Conservation (phyloP, 176 grass and related monocot genomes). For the Stipa capillata region DNA sequence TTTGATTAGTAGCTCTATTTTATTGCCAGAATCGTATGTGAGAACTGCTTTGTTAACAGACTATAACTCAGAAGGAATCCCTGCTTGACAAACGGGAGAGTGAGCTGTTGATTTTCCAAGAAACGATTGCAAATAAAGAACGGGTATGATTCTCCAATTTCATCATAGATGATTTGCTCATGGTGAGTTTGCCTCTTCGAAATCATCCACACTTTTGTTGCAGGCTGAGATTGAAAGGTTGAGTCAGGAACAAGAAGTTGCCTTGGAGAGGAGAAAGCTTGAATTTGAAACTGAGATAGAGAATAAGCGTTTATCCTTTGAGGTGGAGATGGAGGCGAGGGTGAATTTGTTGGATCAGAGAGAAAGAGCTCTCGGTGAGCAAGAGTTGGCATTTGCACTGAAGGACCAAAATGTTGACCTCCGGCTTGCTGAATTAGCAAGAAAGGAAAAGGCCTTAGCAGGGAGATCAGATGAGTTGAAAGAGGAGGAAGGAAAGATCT, state of each 20-base stretch:
- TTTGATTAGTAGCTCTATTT: background rate
- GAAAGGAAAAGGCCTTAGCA: constrained; percentile 48
- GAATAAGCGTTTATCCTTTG: constrained; percentile 36
- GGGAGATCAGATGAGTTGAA: constrained; percentile 47
- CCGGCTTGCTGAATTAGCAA: constrained; percentile 32
- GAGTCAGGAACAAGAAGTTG: constrained; percentile 46
- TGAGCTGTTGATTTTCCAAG: constrained; percentile 75
- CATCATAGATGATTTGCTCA: background rate
- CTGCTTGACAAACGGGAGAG: constrained; percentile 68
- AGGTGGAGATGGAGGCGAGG: constrained; percentile 37
- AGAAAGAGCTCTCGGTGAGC: constrained; percentile 46
- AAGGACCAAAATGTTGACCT: constrained; percentile 35
- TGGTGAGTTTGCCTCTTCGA: constrained; percentile 11
- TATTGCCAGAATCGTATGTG: background rate
- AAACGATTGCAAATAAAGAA: constrained; percentile 73
- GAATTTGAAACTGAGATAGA: constrained; percentile 72
- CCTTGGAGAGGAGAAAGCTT: constrained; percentile 37
- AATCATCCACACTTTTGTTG: background rate
- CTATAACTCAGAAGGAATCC: constrained; percentile 56
- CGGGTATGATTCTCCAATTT: constrained; percentile 31
- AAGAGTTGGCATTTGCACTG: constrained; percentile 23
- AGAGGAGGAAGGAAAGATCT: constrained; percentile 38
- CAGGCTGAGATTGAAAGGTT: constrained; percentile 77
- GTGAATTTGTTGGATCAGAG: constrained; percentile 35
- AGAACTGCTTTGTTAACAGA: constrained; percentile 37